These are phyloP conservation scores for Xylaria flabelliformis DNA, from an alignment of 495 filamentous ascomycete genomes.

Conservation along the genomic window DNA sequence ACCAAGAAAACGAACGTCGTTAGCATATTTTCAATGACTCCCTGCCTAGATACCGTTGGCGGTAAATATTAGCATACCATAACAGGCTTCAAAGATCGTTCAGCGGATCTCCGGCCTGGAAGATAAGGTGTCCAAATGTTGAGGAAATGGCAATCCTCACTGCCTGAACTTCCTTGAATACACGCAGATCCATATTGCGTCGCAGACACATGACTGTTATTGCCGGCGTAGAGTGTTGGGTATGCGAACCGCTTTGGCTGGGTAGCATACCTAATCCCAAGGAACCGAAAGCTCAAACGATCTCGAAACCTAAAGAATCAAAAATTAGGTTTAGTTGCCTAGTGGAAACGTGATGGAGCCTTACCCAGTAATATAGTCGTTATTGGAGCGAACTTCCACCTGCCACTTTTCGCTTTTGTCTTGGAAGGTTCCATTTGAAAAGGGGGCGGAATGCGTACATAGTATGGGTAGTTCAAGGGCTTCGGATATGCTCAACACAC, in stretches of 20 bases:
- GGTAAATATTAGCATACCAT: constrained; percentile 44
- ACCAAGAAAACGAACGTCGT: constrained; percentile 38
- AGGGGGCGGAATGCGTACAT: constrained; percentile 56
- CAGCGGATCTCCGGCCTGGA: constrained; percentile 41
- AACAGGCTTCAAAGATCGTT: constrained; percentile 51
- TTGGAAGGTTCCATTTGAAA: constrained; percentile 46
- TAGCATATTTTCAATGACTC: constrained; percentile 22
- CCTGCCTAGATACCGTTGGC: no score
- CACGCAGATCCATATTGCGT: constrained; percentile 50
- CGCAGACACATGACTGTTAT: constrained; percentile 44
- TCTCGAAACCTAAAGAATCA: constrained; percentile 50
- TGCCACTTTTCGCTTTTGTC: constrained; percentile 53
- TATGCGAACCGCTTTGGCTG: constrained; percentile 51
- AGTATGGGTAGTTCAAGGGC: constrained; percentile 39
- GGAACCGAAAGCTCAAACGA: constrained; percentile 58
- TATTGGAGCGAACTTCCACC: constrained; percentile 50
- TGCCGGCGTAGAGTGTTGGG: constrained; percentile 43
- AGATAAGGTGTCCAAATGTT: constrained; percentile 62
- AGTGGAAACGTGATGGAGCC: background rate
- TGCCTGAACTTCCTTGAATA: constrained; percentile 42
- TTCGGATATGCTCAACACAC: constrained; percentile 25
- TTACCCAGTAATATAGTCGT: constrained; percentile 52
- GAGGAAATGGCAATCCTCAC: constrained; percentile 60
- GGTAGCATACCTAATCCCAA: constrained; percentile 51
- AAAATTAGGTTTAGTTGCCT: background rate